These are phyloP conservation scores for Microsporum audouinii DNA, from an alignment of 2,329 filamentous ascomycete species.

Conservation along the genomic window DNA sequence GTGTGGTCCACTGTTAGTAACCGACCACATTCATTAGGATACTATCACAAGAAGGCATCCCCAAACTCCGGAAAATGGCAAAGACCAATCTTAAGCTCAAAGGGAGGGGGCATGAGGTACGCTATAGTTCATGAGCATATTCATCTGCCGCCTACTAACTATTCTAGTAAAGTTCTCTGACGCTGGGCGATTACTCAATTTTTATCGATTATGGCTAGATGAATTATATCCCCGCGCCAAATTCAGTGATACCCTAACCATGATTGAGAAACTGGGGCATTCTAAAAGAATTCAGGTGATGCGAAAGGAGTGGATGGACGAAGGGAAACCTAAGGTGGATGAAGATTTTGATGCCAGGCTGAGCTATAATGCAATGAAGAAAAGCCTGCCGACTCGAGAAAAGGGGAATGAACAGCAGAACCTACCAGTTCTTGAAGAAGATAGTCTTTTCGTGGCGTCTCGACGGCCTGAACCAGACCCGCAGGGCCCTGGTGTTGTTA, in stretches of 20 bases:
- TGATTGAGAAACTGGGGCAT: slow-evolving; percentile 90
- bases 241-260: slow-evolving; percentile 76
- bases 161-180: slow-evolving; percentile 60
- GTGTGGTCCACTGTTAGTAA: no score
- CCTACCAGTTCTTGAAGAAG: background rate
- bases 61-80: slow-evolving; percentile 62
- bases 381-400: background rate
- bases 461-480: background rate
- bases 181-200: slow-evolving; percentile 65
- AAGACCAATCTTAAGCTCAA: slow-evolving; percentile 64
- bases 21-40: slow-evolving; percentile 41
- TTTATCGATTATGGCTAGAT: slow-evolving; percentile 95
- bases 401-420: background rate
- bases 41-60: slow-evolving; percentile 73
- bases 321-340: slow-evolving; percentile 35
- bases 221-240: slow-evolving; percentile 90
- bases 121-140: background rate
- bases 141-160: background rate
- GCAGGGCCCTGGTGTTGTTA: background rate
- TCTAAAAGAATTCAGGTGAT: slow-evolving; percentile 64
- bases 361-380: background rate
- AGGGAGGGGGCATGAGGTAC: slow-evolving; percentile 85
- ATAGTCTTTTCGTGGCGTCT: background rate
- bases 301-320: slow-evolving; percentile 73
- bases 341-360: background rate